Base-by-base conservation (phyloP, 768 basidiomycete genomes). In the Bullera alba region DNA sequence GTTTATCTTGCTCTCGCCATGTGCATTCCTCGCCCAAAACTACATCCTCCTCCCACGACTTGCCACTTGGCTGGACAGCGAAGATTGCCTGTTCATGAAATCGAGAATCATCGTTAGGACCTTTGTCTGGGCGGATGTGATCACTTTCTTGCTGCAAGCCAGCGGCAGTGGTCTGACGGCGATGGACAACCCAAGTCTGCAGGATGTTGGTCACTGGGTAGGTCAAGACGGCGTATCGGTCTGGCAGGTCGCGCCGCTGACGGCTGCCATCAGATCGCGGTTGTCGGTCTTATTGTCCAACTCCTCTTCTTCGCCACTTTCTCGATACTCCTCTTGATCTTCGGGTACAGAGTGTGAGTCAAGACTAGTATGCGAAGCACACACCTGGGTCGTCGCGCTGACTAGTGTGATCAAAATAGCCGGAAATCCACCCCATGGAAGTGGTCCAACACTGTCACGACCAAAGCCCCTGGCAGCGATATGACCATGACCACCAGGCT, bases 31-130 rank as follows among this genome's bases (percentile, higher is more conserved):
- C 23, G 69, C 71, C 6, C 54, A 81, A 14, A 77, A 82, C 60
- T 86, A 86, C 59, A 72, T 84, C 48, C 75, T 85, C 17, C 77
- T 86, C 1, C 82, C 83, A 8, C 79, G 78, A 12, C 67, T 87
- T 2, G 80, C 82, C 4, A 73, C 67, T 21, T 75, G 78, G 54
- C 69, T 85, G 5, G 59, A 73, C 8, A 76, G 76, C 29, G 74
- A 77, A 50, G 53, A 76, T 41, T 76, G 80, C 57, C 72, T 85
- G 21, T 60, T 80, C 23, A 66, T 86, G 19, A 71, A 74, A 0
- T 74, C 79, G 4, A 73, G 71, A 17, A 73, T 73, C 17, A 78
- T 85, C 53, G 82, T 82, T 6, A 52, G 76, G 26, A 64, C 80
- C 10, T 86, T 85, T 65, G 75, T 86, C 39, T 73, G 76, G 1